Evolutionary conservation across 2,329 filamentous ascomycete genomes (phyloP).

Genomic region (Chrysoporthe cubensis): DNA sequence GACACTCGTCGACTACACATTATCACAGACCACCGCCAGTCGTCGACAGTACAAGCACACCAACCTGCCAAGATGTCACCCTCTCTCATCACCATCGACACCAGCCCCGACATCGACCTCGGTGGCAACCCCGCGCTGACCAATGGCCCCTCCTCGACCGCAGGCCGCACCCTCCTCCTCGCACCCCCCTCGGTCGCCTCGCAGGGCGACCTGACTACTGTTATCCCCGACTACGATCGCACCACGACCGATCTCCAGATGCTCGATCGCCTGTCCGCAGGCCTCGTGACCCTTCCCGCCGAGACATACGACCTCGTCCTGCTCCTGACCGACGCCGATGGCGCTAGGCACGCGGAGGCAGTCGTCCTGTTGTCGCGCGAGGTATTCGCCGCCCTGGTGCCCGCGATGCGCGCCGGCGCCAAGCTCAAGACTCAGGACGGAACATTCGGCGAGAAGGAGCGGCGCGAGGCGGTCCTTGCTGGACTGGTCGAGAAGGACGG

Average conservation of each 20-base stretch:
- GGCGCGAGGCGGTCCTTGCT: constrained; percentile 81
- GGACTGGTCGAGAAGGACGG: constrained; percentile 70
- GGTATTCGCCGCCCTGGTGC: constrained; percentile 71
- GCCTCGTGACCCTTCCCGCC: constrained; percentile 75
- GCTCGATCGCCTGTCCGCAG: constrained; percentile 88
- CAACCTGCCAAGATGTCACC: constrained; percentile 48
- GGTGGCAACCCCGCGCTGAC: constrained; percentile 35
- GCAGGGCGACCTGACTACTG: constrained; percentile 75
- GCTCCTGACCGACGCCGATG: constrained; percentile 78
- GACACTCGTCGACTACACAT: constrained; percentile 19
- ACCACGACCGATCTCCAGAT: constrained; percentile 88
- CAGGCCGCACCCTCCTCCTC: constrained; percentile 70
- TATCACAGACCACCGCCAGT: background rate
- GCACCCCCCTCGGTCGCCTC: constrained; percentile 89
- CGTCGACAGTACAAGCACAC: constrained; percentile 22
- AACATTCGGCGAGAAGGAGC: constrained; percentile 56
- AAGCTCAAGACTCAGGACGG: constrained; percentile 72
- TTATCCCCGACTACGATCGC: constrained; percentile 76
- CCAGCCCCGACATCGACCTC: constrained; percentile 56
- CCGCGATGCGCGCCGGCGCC: constrained; percentile 71
- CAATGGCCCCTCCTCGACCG: constrained; percentile 28
- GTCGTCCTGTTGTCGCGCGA: constrained; percentile 65
- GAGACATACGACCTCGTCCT: constrained; percentile 84
- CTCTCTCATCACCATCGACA: constrained; percentile 58
- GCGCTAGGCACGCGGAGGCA: constrained; percentile 64